phyloP scores from a whole-genome alignment of 495 filamentous ascomycete species.

The Penicillium verhagenii region DNA sequence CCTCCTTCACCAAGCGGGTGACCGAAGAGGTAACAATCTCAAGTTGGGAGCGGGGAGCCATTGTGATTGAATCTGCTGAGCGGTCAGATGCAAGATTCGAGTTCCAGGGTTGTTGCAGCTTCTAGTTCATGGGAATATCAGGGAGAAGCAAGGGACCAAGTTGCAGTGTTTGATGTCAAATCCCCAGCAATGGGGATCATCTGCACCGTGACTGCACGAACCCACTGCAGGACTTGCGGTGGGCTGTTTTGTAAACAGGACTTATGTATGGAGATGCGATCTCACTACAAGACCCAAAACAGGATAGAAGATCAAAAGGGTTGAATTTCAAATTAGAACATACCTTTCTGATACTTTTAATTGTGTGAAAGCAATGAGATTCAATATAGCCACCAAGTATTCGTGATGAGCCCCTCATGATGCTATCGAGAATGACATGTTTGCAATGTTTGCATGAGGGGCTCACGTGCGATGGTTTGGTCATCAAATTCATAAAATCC shows the following conservation, averaged over 20 bases:
- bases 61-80: constrained; percentile 30
- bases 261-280: not conserved
- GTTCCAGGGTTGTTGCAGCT: not conserved
- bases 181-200: not conserved
- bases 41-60: constrained; percentile 72
- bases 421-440: constrained; percentile 16
- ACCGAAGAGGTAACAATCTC: constrained; percentile 71
- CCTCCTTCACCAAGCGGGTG: constrained; percentile 85
- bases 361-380: not conserved
- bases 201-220: too few species aligned
- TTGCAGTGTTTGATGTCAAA: not conserved
- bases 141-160: not conserved
- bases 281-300: not conserved
- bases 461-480: constrained; percentile 20
- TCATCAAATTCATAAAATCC: too few species aligned
- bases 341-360: constrained; percentile 4
- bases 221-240: not conserved
- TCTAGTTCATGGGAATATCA: not conserved
- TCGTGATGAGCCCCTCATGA: constrained; percentile 18
- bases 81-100: not conserved
- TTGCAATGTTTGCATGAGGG: constrained; percentile 23
- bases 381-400: constrained; percentile 1
- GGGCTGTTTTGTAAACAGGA: not conserved
- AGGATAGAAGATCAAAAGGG: not conserved
- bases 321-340: not conserved